A percentile compares a stretch with the other conserved stretches of the same genome.
phyloP scores from a whole-genome alignment of 2,329 filamentous ascomycete genomes.

The Phaeomoniella chlamydospora region DNA sequence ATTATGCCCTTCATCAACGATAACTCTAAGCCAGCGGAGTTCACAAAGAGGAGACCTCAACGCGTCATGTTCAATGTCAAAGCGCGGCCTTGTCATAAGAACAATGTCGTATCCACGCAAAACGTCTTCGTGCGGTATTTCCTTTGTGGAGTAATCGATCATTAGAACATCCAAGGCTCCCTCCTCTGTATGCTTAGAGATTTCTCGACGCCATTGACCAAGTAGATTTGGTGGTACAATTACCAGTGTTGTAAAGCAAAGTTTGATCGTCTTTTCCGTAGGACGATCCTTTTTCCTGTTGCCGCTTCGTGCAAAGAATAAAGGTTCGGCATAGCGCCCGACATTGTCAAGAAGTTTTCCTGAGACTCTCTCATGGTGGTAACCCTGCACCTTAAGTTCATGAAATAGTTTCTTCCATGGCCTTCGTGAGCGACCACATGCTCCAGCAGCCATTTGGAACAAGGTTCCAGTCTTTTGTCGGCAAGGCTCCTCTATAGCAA shows the following conservation, averaged over 20 bases:
- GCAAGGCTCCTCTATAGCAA: conserved; percentile 25
- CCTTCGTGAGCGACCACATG: conserved; percentile 49
- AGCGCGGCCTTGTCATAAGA: conserved; percentile 59
- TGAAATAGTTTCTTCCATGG: conserved; percentile 58
- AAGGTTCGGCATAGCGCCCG: conserved; percentile 43
- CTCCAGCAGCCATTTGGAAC: conserved; percentile 60
- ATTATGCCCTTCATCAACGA: conserved; percentile 84
- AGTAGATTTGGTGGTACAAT: conserved; percentile 74
- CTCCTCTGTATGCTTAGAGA: conserved; percentile 55
- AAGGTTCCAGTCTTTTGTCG: conserved; percentile 45
- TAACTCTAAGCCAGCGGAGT: conserved; percentile 74
- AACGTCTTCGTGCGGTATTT: conserved; percentile 41
- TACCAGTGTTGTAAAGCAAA: conserved; percentile 59
- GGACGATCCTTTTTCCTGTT: conserved; percentile 21
- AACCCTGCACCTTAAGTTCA: conserved; percentile 28
- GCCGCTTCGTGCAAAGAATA: conserved; percentile 29
- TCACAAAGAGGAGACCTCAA: conserved; percentile 50
- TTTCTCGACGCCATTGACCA: conserved; percentile 71
- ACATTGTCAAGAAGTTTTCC: conserved; percentile 42
- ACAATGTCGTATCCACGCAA: conserved; percentile 60
- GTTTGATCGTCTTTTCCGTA: conserved; percentile 31
- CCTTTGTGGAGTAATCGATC: conserved; percentile 36
- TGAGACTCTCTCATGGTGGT: conserved; percentile 40
- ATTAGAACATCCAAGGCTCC: conserved; percentile 49
- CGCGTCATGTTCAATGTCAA: conserved; percentile 49